phyloP scores from a whole-genome alignment of 441 rosid genomes.

The Erodium trifolium region DNA sequence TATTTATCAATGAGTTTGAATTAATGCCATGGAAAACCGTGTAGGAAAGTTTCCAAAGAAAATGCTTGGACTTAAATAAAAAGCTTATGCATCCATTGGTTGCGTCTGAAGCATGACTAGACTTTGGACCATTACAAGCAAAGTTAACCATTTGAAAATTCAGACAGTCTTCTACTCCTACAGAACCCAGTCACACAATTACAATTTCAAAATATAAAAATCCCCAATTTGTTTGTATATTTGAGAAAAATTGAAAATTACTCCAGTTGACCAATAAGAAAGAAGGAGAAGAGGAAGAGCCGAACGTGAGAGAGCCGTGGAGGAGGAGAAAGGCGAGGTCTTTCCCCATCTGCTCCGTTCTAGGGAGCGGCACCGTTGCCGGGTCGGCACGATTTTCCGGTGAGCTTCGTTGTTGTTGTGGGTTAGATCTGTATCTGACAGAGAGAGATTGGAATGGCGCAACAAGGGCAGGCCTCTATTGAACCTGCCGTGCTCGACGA shows the following conservation, averaged over 20 bases:
- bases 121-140: too few species aligned
- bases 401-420: not conserved
- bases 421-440: constrained; percentile 9
- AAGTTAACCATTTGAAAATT: too few species aligned
- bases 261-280: too few species aligned
- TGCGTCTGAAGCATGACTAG: too few species aligned
- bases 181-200: not conserved
- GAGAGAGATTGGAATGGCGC: constrained; percentile 30
- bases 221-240: not conserved
- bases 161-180: too few species aligned
- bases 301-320: not conserved
- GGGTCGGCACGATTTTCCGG: not conserved
- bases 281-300: too few species aligned
- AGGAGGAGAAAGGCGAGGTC: not conserved
- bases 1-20: too few species aligned
- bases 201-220: not conserved
- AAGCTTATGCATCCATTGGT: too few species aligned
- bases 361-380: not conserved
- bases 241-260: too few species aligned
- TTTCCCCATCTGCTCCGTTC: not conserved
- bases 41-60: too few species aligned
- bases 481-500: constrained; percentile 16
- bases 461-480: constrained; percentile 34
- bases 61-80: too few species aligned
- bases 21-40: too few species aligned